These are phyloP conservation scores for Claviceps sp. DNA, from an alignment of 2,329 filamentous ascomycete species.

Conservation along the genomic window DNA sequence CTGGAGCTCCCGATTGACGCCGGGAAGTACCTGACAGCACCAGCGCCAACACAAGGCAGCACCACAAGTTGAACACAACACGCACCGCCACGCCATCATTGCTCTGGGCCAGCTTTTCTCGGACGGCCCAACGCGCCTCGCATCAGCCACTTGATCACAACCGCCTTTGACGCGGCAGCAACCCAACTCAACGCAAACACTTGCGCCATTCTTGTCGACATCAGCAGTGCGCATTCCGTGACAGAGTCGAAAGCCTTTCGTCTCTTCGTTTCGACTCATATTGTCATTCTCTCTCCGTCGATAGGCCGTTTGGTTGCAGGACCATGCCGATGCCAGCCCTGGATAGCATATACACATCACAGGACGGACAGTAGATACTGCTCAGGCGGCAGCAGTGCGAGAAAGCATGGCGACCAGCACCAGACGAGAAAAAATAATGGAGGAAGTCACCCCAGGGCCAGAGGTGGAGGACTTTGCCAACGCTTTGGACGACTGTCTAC, in stretches of 20 bases:
- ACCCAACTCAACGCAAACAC: not conserved
- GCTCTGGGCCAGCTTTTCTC: not conserved
- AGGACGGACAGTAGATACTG: not conserved
- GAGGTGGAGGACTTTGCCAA: slow-evolving; percentile 84
- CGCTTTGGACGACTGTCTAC: slow-evolving; percentile 61
- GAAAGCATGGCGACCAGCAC: slow-evolving; percentile 1
- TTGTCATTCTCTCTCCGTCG: not conserved
- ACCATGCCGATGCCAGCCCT: slow-evolving; percentile 4
- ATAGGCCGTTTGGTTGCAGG: not conserved
- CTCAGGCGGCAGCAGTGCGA: not conserved
- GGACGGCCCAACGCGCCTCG: not conserved
- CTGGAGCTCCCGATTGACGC: not conserved
- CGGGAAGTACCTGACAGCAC: not conserved
- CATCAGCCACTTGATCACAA: not conserved
- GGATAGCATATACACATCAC: slow-evolving; percentile 3
- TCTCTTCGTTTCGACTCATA: not conserved
- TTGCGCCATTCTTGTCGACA: not conserved
- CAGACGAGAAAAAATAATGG: slow-evolving; percentile 6
- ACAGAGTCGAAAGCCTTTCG: not conserved
- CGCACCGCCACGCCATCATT: not conserved
- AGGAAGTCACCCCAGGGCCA: slow-evolving; percentile 49
- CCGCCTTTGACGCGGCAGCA: not conserved
- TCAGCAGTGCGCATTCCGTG: not conserved
- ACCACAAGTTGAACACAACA: too few species aligned
- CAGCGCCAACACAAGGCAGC: not conserved